Conservation (phyloP, 164 flowering plant genomes). For the Macadamia integrifolia region DNA sequence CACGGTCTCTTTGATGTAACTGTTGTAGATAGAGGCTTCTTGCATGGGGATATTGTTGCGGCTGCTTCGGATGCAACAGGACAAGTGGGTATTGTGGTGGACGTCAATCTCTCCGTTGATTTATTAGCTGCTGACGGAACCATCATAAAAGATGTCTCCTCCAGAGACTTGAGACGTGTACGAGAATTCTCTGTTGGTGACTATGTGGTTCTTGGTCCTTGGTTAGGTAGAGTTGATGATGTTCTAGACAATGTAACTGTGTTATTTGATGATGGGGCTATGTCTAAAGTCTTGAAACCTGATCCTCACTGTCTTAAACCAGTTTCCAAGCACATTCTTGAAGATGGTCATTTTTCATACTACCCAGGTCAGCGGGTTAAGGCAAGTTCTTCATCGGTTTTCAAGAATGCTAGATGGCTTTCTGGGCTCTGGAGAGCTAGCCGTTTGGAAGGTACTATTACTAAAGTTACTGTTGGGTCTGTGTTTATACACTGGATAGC, state of each 20-base stretch:
- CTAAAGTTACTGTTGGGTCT: slow-evolving; percentile 77
- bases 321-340: slow-evolving; percentile 50
- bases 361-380: slow-evolving; percentile 92
- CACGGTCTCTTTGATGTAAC: slow-evolving; percentile 43
- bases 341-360: slow-evolving; percentile 79
- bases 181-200: slow-evolving; percentile 82
- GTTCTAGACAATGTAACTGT: slow-evolving; percentile 89
- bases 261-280: slow-evolving; percentile 86
- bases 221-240: slow-evolving; percentile 96
- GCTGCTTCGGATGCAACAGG: slow-evolving; percentile 76
- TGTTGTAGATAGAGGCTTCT: slow-evolving; percentile 76
- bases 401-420: slow-evolving; percentile 77
- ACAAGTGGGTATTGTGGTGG: slow-evolving; percentile 85
- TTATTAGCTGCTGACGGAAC: slow-evolving; percentile 54
- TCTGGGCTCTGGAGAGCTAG: slow-evolving; percentile 83
- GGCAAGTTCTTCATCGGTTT: slow-evolving; percentile 76
- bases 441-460: slow-evolving; percentile 78
- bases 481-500: slow-evolving; percentile 91
- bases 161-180: slow-evolving; percentile 66
- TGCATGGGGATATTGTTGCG: slow-evolving; percentile 94
- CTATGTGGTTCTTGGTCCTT: slow-evolving; percentile 84
- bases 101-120: slow-evolving; percentile 71
- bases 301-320: slow-evolving; percentile 81
- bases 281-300: slow-evolving; percentile 76
- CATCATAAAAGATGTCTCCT: slow-evolving; percentile 47